Evolutionary conservation across 495 filamentous ascomycete genomes (phyloP), one percentile per base, ranked within the genome.

Genomic region (Xylaria scruposa): DNA sequence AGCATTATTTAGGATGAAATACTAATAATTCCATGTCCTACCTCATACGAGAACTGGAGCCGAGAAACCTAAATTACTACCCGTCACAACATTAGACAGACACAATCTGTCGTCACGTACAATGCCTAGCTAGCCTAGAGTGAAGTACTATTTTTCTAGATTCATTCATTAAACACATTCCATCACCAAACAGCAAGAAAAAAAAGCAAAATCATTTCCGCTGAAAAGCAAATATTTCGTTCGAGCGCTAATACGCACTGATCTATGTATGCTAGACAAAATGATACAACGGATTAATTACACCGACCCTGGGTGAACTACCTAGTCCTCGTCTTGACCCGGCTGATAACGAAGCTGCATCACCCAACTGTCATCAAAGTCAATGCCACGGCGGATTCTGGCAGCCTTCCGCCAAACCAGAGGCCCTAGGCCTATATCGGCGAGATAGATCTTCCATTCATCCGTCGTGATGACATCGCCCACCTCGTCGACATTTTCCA

Each of bases 331-430:
- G n/a, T 63, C 56, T 26, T 47, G 49, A 46, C 44, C 24, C 8
- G 68, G 47, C 12, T 85, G 81, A 77, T 87, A 91, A 69, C 80
- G 78, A 75, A 93, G 82, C 67, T 86, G 85, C 15, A 95, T 85
- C 65, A 97, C 91, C 95, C 95, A 98, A 65, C 89, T 86, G 54
- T 90, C 89, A 33, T 91, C 93, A 83, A 97, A 97, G 74, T 94
- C 93, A 42, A 97, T 89, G 0, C 94, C 94, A 71, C 91, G 88
- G 31, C 92, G 87, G 69, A 92, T 87, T 72, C 91, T 90, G 3
- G 91, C 92, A 5, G 92, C 94, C 77, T 94, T 94, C 77, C 90
- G 91, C 94, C 96, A 97, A 0, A 92, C 92, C 10, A 90, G 86
- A 74, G 91, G 89, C 2, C 89, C 88, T 10, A 99, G 88, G 3